Conservation (phyloP, 2,329 filamentous ascomycete genomes). For the Sporothrix protearum region DNA sequence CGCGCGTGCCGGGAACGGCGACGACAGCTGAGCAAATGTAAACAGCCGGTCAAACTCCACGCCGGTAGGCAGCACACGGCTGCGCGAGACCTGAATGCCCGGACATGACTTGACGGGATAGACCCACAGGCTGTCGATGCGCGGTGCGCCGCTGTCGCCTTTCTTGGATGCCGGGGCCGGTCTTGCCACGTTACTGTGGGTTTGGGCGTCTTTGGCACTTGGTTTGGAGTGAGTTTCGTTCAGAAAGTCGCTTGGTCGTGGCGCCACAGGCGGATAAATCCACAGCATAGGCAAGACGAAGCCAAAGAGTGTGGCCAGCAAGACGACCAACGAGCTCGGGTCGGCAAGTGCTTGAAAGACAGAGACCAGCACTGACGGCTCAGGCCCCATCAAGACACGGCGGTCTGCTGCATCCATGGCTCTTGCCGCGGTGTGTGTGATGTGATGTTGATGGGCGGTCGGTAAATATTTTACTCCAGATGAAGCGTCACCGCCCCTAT, state of each 20-base stretch:
- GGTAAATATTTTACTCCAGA: neutral
- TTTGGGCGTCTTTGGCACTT: conserved; percentile 40
- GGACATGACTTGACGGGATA: conserved; percentile 82
- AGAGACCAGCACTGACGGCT: neutral
- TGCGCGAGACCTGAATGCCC: conserved; percentile 67
- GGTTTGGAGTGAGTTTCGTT: conserved; percentile 52
- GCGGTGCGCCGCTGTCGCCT: neutral
- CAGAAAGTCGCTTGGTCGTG: conserved; percentile 52
- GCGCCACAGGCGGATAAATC: conserved; percentile 53
- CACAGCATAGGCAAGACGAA: conserved; percentile 54
- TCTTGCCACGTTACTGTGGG: conserved; percentile 24
- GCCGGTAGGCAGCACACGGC: conserved; percentile 63
- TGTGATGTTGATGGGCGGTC: neutral
- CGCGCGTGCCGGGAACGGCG: conserved; percentile 44
- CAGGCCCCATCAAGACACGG: neutral
- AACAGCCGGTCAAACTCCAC: conserved; percentile 79
- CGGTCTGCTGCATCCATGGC: neutral
- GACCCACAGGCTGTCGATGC: conserved; percentile 64
- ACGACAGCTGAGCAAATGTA: conserved; percentile 68
- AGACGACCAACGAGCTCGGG: conserved; percentile 34
- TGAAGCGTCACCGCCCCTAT: neutral
- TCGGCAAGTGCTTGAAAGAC: conserved; percentile 7
- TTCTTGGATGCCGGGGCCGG: neutral
- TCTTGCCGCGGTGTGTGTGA: neutral
- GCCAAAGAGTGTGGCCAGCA: conserved; percentile 45